phyloP scores from a whole-genome alignment of 75 land plant genomes.

The Ceratopteris richardii region DNA sequence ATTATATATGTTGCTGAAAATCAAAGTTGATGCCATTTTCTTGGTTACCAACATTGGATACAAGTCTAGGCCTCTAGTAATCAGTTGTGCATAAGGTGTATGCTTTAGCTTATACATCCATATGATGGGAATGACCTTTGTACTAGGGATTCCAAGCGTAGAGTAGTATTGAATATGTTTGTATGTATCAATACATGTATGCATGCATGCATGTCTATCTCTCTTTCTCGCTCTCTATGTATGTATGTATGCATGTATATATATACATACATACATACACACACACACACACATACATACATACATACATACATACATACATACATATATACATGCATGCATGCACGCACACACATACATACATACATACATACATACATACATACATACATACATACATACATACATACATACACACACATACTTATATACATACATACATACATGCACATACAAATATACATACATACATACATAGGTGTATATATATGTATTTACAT shows the following conservation, averaged over 20 bases:
- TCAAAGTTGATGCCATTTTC: too few relatives aligned
- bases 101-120: too few relatives aligned
- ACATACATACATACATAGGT: neutral
- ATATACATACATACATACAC: too few relatives aligned
- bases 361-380: neutral
- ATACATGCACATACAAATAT: neutral
- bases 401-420: neutral
- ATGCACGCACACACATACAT: neutral
- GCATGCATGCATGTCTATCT: neutral
- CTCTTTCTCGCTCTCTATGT: neutral
- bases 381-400: neutral
- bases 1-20: too few relatives aligned
- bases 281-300: neutral
- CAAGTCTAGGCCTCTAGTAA: too few relatives aligned
- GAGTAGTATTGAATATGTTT: neutral
- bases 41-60: too few relatives aligned
- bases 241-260: too few relatives aligned
- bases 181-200: neutral
- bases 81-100: too few relatives aligned
- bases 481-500: neutral
- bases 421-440: neutral
- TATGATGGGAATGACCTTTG: too few relatives aligned
- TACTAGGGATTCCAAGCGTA: neutral
- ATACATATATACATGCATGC: neutral
- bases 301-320: neutral